phyloP scores from a whole-genome alignment of 2,329 filamentous ascomycete species.

The Cordyceps cateniannulata region DNA sequence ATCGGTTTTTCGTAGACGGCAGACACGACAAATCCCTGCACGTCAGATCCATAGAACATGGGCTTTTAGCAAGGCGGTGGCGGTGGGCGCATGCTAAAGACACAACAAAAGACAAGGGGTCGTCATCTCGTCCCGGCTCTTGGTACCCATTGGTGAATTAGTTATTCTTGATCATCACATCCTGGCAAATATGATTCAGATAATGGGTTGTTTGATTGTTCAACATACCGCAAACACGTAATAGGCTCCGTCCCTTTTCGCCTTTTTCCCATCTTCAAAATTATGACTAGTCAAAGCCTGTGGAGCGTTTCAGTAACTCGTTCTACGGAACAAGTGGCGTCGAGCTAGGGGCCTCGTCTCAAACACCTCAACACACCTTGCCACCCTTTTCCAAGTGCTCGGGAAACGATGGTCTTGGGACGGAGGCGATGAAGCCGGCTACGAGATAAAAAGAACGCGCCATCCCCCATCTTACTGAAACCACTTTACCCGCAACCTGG shows the following conservation, averaged over 20 bases:
- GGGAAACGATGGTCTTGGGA: not conserved
- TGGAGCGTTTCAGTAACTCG: not conserved
- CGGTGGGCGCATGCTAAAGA: not conserved
- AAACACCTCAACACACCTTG: conserved; percentile 2
- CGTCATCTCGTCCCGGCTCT: not conserved
- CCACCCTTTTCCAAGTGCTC: not conserved
- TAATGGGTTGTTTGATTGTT: no score
- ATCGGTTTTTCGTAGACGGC: not conserved
- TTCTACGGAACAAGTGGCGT: conserved; percentile 1
- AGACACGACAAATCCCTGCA: not conserved
- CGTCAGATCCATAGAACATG: conserved; percentile 2
- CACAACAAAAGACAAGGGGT: not conserved
- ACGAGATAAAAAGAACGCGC: not conserved
- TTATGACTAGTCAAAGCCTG: not conserved
- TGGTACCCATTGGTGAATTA: not conserved
- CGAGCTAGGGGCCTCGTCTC: conserved; percentile 9
- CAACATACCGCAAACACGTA: no score
- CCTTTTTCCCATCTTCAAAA: not conserved
- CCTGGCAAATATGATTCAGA: no score
- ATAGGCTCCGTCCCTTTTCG: no score
- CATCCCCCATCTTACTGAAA: not conserved
- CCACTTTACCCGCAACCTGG: not conserved
- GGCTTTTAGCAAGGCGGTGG: not conserved
- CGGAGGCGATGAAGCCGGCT: not conserved
- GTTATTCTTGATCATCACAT: no score